phyloP scores from a whole-genome alignment of 805 yeast genomes.

The Ogataea kodamae region DNA sequence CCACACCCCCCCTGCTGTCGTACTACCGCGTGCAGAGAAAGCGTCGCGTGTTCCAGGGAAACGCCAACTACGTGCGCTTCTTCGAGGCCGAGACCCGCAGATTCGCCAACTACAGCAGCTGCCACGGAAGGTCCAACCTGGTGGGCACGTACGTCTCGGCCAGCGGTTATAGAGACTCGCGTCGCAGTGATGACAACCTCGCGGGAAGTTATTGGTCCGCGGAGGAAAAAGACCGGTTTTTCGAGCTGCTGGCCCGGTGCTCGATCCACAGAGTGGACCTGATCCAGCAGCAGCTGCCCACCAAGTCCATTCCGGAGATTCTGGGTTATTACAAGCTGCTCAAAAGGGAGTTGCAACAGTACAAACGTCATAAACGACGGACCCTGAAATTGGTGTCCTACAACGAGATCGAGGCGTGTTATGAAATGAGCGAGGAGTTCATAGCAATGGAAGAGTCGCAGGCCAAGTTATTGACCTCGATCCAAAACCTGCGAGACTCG shows the following conservation, averaged over 20 bases:
- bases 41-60: conserved; percentile 21
- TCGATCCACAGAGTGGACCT: conserved; percentile 45
- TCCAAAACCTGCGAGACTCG: conserved; percentile 11
- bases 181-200: conserved; percentile 11
- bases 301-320: conserved; percentile 44
- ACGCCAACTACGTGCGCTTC: conserved; percentile 19
- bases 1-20: conserved; percentile 10
- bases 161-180: conserved; percentile 11
- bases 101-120: conserved; percentile 9
- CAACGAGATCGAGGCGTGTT: conserved; percentile 48
- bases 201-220: conserved; percentile 43
- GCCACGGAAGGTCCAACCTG: conserved; percentile 13
- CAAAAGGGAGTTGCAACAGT: conserved; percentile 25
- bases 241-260: conserved; percentile 44
- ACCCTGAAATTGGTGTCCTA: conserved; percentile 33
- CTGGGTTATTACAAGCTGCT: conserved; percentile 42
- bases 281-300: conserved; percentile 37
- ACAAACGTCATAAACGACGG: conserved; percentile 23
- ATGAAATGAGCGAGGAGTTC: conserved; percentile 46
- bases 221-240: conserved; percentile 50
- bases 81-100: conserved; percentile 14
- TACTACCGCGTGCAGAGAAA: conserved; percentile 13
- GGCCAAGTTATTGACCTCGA: conserved; percentile 14
- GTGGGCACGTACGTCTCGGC: conserved; percentile 20
- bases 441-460: conserved; percentile 41